These are phyloP conservation scores for Cercis canadensis DNA, from an alignment of 306 rosid genomes.

Conservation along the genomic window DNA sequence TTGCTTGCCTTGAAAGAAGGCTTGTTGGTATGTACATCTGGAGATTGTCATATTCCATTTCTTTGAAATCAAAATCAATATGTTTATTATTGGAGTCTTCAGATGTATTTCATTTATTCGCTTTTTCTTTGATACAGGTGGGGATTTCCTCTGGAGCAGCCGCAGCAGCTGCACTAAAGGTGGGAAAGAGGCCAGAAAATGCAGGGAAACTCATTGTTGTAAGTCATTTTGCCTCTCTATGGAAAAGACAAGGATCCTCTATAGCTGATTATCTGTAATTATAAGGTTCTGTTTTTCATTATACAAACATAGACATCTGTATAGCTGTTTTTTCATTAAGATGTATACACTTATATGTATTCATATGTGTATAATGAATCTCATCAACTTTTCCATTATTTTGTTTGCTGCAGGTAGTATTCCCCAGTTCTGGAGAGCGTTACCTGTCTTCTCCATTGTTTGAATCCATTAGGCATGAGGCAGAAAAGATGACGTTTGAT, in stretches of 20 bases:
- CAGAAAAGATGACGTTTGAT: conserved; percentile 52
- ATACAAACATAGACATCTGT: no score
- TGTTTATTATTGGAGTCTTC: not conserved
- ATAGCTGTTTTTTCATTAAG: no score
- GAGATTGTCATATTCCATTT: not conserved
- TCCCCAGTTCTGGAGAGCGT: conserved; percentile 60
- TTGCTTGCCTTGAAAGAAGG: conserved; percentile 73
- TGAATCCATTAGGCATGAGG: conserved; percentile 52
- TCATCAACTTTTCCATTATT: not conserved
- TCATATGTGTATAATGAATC: not conserved
- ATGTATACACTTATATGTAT: not conserved
- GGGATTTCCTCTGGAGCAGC: conserved; percentile 82
- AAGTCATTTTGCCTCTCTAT: conserved; percentile 18
- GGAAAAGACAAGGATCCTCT: no score
- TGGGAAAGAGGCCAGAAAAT: conserved; percentile 55
- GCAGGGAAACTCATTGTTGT: conserved; percentile 67
- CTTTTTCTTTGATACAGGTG: conserved; percentile 46
- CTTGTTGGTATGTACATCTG: conserved; percentile 70
- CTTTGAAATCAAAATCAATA: not conserved
- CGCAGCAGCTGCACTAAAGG: conserved; percentile 57
- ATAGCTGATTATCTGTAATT: no score
- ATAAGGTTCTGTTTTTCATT: no score
- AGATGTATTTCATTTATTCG: no score
- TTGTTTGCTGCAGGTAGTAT: conserved; percentile 46
- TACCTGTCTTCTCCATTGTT: conserved; percentile 55